Evolutionary conservation across 495 filamentous ascomycete species (phyloP).

Genomic region (Penicillium arizonense): DNA sequence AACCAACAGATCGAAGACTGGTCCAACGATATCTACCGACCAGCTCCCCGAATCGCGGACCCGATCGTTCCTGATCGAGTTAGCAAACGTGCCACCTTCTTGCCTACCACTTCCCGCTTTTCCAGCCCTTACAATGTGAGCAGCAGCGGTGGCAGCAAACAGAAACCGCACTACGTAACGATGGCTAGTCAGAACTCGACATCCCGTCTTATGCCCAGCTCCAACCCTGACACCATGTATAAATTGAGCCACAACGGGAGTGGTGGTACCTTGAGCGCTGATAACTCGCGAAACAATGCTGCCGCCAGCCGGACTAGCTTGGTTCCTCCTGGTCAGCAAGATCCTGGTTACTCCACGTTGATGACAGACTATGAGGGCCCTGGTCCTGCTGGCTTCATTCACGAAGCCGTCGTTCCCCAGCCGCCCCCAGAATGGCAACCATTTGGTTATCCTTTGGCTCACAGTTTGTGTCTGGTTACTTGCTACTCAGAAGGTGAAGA

Average conservation of each 20-base stretch:
- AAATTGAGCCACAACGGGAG: constrained; percentile 69
- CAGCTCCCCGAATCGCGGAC: constrained; percentile 77
- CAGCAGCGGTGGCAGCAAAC: constrained; percentile 47
- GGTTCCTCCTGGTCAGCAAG: constrained; percentile 34
- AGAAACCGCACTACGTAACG: constrained; percentile 69
- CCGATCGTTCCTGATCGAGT: constrained; percentile 60
- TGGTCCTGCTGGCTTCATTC: constrained; percentile 91
- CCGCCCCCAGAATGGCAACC: constrained; percentile 97
- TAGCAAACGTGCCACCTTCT: constrained; percentile 79
- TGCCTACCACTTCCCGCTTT: constrained; percentile 86
- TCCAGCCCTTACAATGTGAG: constrained; percentile 85
- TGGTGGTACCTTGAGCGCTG: constrained; percentile 49
- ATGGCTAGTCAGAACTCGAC: constrained; percentile 93
- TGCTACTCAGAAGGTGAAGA: constrained; percentile 96
- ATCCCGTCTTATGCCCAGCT: constrained; percentile 67
- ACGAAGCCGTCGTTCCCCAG: constrained; percentile 93
- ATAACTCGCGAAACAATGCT: constrained; percentile 35
- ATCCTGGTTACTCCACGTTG: constrained; percentile 51
- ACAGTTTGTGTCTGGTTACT: constrained; percentile 91
- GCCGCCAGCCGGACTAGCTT: constrained; percentile 54
- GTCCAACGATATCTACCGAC: constrained; percentile 95
- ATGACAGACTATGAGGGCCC: constrained; percentile 65
- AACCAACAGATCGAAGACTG: constrained; percentile 97
- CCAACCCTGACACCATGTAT: constrained; percentile 58
- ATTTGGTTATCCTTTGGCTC: constrained; percentile 91